phyloP scores from a whole-genome alignment of 2,329 filamentous ascomycete species.

The Ceratocystis ficicola region DNA sequence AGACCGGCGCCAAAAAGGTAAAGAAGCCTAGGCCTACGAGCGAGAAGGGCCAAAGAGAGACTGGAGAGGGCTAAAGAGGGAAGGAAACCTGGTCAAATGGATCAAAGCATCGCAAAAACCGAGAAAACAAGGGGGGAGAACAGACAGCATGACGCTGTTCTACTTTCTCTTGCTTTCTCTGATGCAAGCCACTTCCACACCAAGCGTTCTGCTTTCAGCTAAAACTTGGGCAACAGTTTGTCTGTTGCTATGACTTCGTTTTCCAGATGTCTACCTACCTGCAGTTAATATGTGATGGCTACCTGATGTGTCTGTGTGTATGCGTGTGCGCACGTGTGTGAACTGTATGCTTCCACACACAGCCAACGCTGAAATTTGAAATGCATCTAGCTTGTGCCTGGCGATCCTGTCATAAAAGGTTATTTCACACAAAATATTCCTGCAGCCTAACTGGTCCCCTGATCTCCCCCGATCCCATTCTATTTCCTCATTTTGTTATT shows the following conservation, averaged over 20 bases:
- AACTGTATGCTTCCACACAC: neutral
- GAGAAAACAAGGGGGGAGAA: neutral
- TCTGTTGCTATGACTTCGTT: neutral
- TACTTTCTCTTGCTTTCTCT: neutral
- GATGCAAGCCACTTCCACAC: neutral
- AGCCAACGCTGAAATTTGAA: neutral
- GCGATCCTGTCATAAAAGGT: slow-evolving; percentile 1
- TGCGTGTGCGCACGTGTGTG: neutral
- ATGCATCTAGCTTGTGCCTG: neutral
- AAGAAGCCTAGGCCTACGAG: neutral
- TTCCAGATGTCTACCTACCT: neutral
- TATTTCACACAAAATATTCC: neutral
- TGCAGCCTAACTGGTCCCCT: neutral
- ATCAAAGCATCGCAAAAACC: slow-evolving; percentile 2
- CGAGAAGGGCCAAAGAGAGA: too few relatives aligned
- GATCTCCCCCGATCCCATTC: neutral
- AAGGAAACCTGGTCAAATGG: neutral
- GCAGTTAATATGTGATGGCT: neutral
- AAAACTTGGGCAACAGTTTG: neutral
- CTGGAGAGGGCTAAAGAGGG: neutral
- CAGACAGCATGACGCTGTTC: neutral
- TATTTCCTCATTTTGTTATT: neutral
- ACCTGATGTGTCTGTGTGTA: neutral
- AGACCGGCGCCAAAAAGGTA: neutral
- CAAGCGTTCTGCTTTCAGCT: neutral